A percentile compares a stretch with the other conserved stretches of the same genome.
phyloP scores from a whole-genome alignment of 768 basidiomycete genomes.

The Basidioascus undulatus region DNA sequence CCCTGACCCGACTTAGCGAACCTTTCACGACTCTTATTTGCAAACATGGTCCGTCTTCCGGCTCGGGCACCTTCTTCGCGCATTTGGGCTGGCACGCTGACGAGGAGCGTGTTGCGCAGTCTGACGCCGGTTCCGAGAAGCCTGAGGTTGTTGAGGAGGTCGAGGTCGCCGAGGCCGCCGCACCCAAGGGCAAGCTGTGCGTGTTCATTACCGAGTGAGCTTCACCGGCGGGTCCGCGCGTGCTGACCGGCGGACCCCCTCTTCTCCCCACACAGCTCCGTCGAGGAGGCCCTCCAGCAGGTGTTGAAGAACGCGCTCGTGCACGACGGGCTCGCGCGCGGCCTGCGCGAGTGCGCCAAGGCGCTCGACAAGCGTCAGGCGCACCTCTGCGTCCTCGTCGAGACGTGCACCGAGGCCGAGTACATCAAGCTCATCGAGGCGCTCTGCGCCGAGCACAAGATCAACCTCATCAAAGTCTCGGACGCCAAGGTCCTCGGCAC shows the following conservation, averaged over 20 bases:
- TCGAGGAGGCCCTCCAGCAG: conserved; percentile 46
- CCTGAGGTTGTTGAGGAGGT: conserved; percentile 33
- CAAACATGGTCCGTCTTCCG: too few relatives aligned
- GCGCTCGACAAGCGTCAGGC: conserved; percentile 96
- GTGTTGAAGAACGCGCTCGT: conserved; percentile 96
- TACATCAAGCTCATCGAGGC: conserved; percentile 99
- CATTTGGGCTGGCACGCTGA: too few relatives aligned
- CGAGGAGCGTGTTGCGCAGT: too few relatives aligned
- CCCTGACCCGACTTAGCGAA: too few relatives aligned
- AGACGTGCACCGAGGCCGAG: conserved; percentile 96
- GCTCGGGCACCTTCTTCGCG: too few relatives aligned
- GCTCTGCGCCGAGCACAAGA: conserved; percentile 96
- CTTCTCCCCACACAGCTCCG: too few relatives aligned
- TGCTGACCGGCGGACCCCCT: too few relatives aligned
- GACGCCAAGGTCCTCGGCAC: conserved; percentile 94
- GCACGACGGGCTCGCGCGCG: conserved; percentile 93
- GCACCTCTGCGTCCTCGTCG: conserved; percentile 93
- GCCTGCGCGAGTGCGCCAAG: conserved; percentile 92
- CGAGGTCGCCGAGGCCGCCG: conserved; percentile 56
- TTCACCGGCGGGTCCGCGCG: not conserved
- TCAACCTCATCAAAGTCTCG: conserved; percentile 92
- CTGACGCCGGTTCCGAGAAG: too few relatives aligned
- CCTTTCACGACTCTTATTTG: too few relatives aligned
- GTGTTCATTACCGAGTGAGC: too few relatives aligned
- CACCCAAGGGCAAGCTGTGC: conserved; percentile 81